phyloP scores from a whole-genome alignment of 768 basidiomycete species.

The Russula abietina region DNA sequence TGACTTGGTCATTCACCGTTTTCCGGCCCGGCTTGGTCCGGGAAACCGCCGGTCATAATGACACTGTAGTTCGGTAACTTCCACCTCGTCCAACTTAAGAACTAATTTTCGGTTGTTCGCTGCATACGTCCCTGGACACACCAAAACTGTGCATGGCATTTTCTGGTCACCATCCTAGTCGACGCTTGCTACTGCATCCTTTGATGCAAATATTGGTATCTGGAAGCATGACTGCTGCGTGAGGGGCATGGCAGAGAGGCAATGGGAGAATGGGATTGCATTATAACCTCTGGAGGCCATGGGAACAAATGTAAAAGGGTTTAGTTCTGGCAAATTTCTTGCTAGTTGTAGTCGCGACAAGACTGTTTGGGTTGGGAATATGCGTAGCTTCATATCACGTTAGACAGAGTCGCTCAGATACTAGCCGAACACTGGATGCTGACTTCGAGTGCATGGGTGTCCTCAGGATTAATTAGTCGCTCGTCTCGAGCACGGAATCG shows the following conservation, averaged over 20 bases:
- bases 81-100: too few relatives aligned
- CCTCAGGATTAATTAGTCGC: constrained; percentile 37
- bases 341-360: constrained; percentile 96
- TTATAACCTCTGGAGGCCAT: constrained; percentile 84
- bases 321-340: constrained; percentile 48
- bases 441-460: constrained; percentile 96
- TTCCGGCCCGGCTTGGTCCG: too few relatives aligned
- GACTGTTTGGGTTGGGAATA: too few relatives aligned
- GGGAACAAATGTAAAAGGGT: constrained; percentile 87
- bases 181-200: constrained; percentile 86
- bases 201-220: constrained; percentile 86
- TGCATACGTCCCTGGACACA: constrained; percentile 67
- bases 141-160: constrained; percentile 78
- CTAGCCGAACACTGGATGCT: constrained; percentile 79
- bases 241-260: constrained; percentile 40
- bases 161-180: constrained; percentile 87
- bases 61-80: too few relatives aligned
- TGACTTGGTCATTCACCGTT: constrained; percentile 44
- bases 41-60: too few relatives aligned
- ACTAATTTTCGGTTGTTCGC: too few relatives aligned
- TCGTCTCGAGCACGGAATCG: too few relatives aligned
- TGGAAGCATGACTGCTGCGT: too few relatives aligned
- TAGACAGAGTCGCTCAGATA: background rate
- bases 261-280: constrained; percentile 74
- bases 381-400: background rate